Base-by-base conservation (phyloP, 208 protist species). In the Trypanosoma lewisi region DNA sequence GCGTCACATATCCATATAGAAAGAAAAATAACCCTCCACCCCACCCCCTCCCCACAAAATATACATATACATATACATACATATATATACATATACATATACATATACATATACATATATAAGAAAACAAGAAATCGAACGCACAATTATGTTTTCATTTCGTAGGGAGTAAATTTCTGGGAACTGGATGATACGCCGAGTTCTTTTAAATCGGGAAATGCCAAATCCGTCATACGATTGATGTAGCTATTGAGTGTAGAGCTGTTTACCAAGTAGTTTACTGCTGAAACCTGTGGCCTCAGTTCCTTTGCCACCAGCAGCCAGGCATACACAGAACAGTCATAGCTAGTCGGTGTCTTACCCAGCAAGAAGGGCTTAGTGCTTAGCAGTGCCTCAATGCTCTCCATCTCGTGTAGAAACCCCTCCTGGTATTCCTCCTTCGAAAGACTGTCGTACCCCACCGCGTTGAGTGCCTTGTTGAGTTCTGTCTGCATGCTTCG, bases 291-390 rank as follows among this genome's bases (percentile, higher is more conserved):
- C 31, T 83, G 73, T 25, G 69, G 63, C 44, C 75, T 78, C 44
- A 91, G 69, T 66, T 80, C 75, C 11, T 54, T 39, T 16, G 74
- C 75, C 14, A 91, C 71, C 42, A 86, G 81, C 68, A 91, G 68
- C 74, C 80, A 87, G 16, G 75, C 85, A 67, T 85, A 91, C 14
- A 83, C 48, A 45, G 74, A 71, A 65, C 78, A 83, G 67, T 91
- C 85, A 66, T 86, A 88, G n/a, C 71, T 80, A n/a, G 74, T 80
- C 14, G 82, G 81, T 0, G 19, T 49, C 21, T 74, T 55, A 30
- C 85, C 85, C 41, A 87, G 80, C 17, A 87, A 54, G 60, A 86
- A 91, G 11, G 67, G 62, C 25, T 47, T 54, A 9, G 25, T 52
- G 4, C 51, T 51, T 2, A 88, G 52, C 31, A 87, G 73, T 17